Conservation (phyloP, 129 eudicot species). For the Chrysanthemum lavandulifolium region DNA sequence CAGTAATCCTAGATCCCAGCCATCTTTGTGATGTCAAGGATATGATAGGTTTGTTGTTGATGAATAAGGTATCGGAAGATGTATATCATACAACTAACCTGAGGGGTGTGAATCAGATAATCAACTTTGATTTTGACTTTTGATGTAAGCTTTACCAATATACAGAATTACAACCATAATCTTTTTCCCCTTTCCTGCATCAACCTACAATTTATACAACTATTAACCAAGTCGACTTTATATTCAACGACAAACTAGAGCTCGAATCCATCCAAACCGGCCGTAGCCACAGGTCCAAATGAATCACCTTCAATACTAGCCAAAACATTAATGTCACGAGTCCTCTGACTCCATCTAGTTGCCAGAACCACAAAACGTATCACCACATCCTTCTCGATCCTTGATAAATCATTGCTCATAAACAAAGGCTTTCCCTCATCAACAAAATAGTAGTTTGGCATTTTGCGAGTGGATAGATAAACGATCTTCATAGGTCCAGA, state of each 20-base stretch:
- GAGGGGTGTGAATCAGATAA: conserved; percentile 1
- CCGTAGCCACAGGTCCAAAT: conserved; percentile 66
- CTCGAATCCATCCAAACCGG: conserved; percentile 60
- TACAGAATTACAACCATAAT: conserved; percentile 11
- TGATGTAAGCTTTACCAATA: conserved; percentile 10
- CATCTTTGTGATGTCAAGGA: too few species aligned
- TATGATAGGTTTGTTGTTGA: too few species aligned
- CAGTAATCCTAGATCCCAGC: too few species aligned
- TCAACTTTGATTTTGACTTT: conserved; percentile 8
- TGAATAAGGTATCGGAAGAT: too few species aligned
- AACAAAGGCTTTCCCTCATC: conserved; percentile 36
- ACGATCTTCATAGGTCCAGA: conserved; percentile 65
- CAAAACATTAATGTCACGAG: conserved; percentile 42
- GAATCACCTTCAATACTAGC: conserved; percentile 66
- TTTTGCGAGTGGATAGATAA: conserved; percentile 47
- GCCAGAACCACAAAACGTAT: conserved; percentile 51
- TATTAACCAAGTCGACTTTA: conserved; percentile 19
- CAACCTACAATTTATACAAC: conserved; percentile 13
- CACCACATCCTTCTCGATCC: conserved; percentile 61
- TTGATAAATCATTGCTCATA: conserved; percentile 50
- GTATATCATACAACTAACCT: background rate
- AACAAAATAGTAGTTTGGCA: conserved; percentile 58
- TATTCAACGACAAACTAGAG: conserved; percentile 26
- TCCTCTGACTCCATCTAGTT: conserved; percentile 45
- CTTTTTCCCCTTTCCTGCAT: conserved; percentile 13